Evolutionary conservation across 208 protist genomes (phyloP).

Genomic region (Phytomonas sp.): DNA sequence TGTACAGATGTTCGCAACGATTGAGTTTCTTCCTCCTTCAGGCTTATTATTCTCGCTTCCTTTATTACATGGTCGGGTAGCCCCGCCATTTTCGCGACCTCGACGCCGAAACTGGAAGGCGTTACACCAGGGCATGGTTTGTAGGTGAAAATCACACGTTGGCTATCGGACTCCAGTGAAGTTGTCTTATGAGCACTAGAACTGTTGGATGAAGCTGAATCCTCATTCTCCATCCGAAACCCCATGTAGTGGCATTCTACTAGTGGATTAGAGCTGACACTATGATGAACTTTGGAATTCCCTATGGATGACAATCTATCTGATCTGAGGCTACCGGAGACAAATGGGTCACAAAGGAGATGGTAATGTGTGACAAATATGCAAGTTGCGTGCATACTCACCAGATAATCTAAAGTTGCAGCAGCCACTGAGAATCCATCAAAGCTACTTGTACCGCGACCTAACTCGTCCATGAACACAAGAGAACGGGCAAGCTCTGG

Average conservation of each 20-base stretch:
- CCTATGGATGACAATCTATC: neutral
- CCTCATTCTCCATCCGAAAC: constrained; percentile 55
- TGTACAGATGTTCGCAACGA: constrained; percentile 18
- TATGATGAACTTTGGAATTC: neutral
- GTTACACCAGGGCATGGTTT: constrained; percentile 70
- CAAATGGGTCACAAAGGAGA: constrained; percentile 75
- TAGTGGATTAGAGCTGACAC: neutral
- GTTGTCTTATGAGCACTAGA: too few species aligned
- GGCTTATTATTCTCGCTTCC: constrained; percentile 44
- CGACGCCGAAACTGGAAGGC: constrained; percentile 87
- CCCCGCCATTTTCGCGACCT: constrained; percentile 76
- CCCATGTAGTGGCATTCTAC: constrained; percentile 86
- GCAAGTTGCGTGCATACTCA: constrained; percentile 45
- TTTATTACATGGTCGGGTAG: constrained; percentile 62
- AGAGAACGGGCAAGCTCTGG: constrained; percentile 67
- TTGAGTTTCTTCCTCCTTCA: constrained; percentile 36
- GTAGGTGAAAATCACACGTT: constrained; percentile 73
- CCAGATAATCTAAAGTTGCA: constrained; percentile 88
- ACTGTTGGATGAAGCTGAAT: too few species aligned
- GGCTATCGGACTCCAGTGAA: neutral
- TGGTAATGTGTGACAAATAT: constrained; percentile 96
- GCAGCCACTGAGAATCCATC: constrained; percentile 93
- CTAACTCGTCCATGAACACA: constrained; percentile 95
- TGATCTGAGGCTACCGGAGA: neutral
- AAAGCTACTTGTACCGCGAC: constrained; percentile 91